phyloP scores from a whole-genome alignment of 176 grass and related monocot genomes.

The Avena insularis region DNA sequence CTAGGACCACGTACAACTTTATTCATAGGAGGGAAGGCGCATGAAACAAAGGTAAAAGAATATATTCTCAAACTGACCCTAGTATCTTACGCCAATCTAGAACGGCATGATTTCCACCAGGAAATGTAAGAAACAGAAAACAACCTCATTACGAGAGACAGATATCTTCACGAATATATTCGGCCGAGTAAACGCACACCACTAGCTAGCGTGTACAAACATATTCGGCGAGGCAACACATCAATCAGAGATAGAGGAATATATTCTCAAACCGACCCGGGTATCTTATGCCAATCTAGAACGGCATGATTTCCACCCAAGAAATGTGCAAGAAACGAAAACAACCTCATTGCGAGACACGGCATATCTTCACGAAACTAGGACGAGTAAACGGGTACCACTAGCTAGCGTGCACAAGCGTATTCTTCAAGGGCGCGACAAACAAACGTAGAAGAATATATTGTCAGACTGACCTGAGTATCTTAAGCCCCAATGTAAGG shows the following conservation, averaged over 20 bases:
- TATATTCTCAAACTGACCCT: background rate
- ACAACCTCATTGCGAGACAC: background rate
- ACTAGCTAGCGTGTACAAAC: background rate
- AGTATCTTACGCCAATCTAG: background rate
- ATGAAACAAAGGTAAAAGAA: conserved; percentile 4
- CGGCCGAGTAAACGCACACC: background rate
- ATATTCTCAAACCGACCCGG: background rate
- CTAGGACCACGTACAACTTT: background rate
- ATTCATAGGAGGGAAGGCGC: background rate
- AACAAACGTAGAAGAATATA: conserved; percentile 14
- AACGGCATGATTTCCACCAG: background rate
- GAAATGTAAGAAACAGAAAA: background rate
- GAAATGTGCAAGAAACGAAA: background rate
- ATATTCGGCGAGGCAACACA: background rate
- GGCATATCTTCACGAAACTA: too few relatives aligned
- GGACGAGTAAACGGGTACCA: background rate
- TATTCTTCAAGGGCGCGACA: background rate
- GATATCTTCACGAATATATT: too few relatives aligned
- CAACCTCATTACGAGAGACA: background rate
- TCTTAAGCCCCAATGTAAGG: background rate
- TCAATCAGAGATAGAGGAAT: background rate
- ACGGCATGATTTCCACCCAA: background rate
- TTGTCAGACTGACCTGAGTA: background rate
- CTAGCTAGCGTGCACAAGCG: too few relatives aligned
- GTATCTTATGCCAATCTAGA: background rate